Conservation (phyloP, 1,284 basidiomycete species). For the Porogramme epimiltina region DNA sequence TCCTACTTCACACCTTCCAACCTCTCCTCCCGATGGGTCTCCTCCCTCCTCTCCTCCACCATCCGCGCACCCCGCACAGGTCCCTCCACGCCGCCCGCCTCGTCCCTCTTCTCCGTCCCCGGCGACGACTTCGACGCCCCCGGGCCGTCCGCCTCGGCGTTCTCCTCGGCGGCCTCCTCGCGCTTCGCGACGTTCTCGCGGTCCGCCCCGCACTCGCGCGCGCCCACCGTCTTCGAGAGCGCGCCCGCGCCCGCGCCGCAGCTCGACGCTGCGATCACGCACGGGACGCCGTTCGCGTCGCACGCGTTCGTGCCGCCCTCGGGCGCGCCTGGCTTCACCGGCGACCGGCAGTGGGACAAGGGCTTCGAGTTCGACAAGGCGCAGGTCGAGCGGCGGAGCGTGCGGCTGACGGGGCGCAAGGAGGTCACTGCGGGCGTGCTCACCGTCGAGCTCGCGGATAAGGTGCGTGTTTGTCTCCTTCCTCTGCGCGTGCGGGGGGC, state of each 20-base stretch:
- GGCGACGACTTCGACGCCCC: too few relatives aligned
- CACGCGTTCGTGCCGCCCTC: constrained; percentile 62
- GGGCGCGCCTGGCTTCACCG: constrained; percentile 80
- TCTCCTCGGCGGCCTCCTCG: constrained; percentile 9
- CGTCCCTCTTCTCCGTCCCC: neutral
- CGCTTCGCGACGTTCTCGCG: constrained; percentile 13
- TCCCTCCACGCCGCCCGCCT: constrained; percentile 5
- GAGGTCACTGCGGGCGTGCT: constrained; percentile 61
- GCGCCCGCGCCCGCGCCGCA: neutral
- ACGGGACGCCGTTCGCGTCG: constrained; percentile 59
- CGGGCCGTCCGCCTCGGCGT: too few relatives aligned
- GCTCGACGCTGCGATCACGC: constrained; percentile 34
- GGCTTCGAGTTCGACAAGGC: constrained; percentile 36
- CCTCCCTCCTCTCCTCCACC: constrained; percentile 43
- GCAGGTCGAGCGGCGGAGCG: constrained; percentile 37
- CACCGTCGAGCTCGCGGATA: constrained; percentile 52
- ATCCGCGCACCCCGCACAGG: constrained; percentile 23
- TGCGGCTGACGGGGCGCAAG: constrained; percentile 44
- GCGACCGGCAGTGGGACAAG: constrained; percentile 41
- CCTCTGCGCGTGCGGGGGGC: neutral
- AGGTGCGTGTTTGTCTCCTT: constrained; percentile 44
- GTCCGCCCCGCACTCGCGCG: constrained; percentile 17
- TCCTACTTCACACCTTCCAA: constrained; percentile 31
- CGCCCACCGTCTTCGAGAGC: constrained; percentile 9
- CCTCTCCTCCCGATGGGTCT: constrained; percentile 42